Percentiles rank a stretch among this genome's conserved stretches.
Evolutionary conservation across 73 alveolate genomes (phyloP).

Genomic region (Paraurostyla sp.): DNA sequence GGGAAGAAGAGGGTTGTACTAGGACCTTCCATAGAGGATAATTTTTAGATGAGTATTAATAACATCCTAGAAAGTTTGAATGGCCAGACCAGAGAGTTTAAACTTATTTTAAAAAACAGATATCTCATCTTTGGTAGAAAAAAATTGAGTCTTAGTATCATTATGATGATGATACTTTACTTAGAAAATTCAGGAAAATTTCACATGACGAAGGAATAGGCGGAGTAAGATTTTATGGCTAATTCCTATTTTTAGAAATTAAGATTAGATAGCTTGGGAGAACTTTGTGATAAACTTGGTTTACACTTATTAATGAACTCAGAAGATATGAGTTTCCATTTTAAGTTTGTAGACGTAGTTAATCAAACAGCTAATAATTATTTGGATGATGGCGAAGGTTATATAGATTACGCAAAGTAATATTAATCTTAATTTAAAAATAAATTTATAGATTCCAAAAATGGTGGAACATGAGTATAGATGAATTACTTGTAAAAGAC

Average conservation of each 20-base stretch:
- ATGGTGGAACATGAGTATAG: constrained; percentile 87
- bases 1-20: constrained; percentile 96
- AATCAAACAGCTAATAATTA: constrained; percentile 82
- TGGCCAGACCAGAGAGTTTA: constrained; percentile 98
- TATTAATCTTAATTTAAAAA: background rate
- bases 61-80: constrained; percentile 77
- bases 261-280: constrained; percentile 76
- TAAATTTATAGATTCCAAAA: constrained; percentile 59
- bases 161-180: constrained; percentile 76
- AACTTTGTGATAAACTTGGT: constrained; percentile 91
- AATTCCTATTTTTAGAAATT: constrained; percentile 45
- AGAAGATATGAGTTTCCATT: constrained; percentile 94
- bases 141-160: constrained; percentile 76
- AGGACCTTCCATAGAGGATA: constrained; percentile 93
- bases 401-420: constrained; percentile 68
- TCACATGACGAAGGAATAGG: constrained; percentile 60
- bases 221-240: constrained; percentile 60
- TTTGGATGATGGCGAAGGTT: constrained; percentile 86
- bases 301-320: constrained; percentile 87
- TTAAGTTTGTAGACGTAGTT: constrained; percentile 92
- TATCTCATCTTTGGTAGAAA: constrained; percentile 87
- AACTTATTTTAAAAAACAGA: constrained; percentile 85
- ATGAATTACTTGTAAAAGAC: constrained; percentile 64
- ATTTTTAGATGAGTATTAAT: constrained; percentile 79
- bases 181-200: constrained; percentile 67